Conservation (phyloP, 2,329 filamentous ascomycete genomes). For the Nakataea oryzae region DNA sequence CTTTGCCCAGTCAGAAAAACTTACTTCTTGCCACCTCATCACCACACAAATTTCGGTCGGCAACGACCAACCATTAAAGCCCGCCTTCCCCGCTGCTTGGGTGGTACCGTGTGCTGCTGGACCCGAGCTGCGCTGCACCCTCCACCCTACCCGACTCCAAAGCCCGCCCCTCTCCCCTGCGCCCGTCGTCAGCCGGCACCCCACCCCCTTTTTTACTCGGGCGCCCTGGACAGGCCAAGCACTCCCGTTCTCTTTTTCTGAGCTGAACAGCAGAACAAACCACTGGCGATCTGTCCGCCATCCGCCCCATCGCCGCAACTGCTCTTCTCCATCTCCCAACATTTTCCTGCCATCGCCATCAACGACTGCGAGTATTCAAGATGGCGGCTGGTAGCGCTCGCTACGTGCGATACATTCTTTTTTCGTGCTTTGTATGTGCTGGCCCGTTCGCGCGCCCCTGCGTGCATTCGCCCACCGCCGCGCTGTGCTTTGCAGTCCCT, state of each 20-base stretch:
- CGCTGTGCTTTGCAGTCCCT: background rate
- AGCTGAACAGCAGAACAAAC: background rate
- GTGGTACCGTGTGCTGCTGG: background rate
- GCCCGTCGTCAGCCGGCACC: background rate
- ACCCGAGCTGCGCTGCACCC: background rate
- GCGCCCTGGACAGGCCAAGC: background rate
- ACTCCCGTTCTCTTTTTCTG: background rate
- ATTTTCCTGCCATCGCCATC: background rate
- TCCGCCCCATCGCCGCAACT: background rate
- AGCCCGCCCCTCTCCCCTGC: background rate
- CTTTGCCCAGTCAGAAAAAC: background rate
- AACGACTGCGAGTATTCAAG: background rate
- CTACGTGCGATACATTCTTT: slow-evolving; percentile 67
- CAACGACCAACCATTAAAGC: background rate
- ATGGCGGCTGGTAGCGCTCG: slow-evolving; percentile 62
- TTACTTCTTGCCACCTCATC: background rate
- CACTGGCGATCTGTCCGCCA: background rate
- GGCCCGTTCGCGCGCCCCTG: too few relatives aligned
- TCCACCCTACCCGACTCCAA: too few relatives aligned
- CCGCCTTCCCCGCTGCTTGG: background rate
- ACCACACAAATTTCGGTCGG: background rate
- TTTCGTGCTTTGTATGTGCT: slow-evolving; percentile 66
- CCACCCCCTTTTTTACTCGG: background rate
- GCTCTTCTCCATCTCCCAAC: background rate
- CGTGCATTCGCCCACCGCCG: background rate